phyloP scores from a whole-genome alignment of 1,284 basidiomycete genomes.

The Marasmius oreades region DNA sequence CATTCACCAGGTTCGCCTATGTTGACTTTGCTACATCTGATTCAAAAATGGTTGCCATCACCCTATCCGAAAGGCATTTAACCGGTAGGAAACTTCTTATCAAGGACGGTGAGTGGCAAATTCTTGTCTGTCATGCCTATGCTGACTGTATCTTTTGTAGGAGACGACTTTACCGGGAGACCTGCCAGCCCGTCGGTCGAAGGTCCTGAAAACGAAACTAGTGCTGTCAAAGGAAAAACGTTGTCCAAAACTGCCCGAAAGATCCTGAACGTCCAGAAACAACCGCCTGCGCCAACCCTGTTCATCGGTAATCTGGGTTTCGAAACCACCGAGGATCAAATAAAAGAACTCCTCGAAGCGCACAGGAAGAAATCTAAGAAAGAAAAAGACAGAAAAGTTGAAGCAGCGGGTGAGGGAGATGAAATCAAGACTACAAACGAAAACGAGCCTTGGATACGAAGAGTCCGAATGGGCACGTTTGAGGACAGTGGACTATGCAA shows the following conservation, averaged over 20 bases:
- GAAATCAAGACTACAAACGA: constrained; percentile 24
- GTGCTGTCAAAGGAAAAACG: constrained; percentile 30
- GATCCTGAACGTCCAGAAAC: constrained; percentile 79
- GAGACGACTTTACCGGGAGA: constrained; percentile 69
- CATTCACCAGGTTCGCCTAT: constrained; percentile 80
- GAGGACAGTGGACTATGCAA: constrained; percentile 95
- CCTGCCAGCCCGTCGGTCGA: constrained; percentile 38
- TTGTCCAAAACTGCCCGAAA: constrained; percentile 80
- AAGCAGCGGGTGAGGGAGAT: constrained; percentile 24
- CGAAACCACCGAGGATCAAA: constrained; percentile 75
- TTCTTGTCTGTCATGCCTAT: constrained; percentile 12
- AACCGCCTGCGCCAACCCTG: constrained; percentile 78
- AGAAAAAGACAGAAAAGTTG: constrained; percentile 23
- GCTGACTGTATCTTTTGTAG: constrained; percentile 33
- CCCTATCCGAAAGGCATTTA: constrained; percentile 77
- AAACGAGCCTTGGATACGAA: constrained; percentile 72
- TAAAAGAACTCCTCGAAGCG: constrained; percentile 70
- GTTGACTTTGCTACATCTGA: constrained; percentile 86
- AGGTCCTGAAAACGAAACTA: constrained; percentile 24
- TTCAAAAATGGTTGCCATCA: constrained; percentile 72
- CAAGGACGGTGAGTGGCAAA: constrained; percentile 72
- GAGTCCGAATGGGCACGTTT: constrained; percentile 92
- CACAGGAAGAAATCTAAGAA: constrained; percentile 40
- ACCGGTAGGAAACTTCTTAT: constrained; percentile 89
- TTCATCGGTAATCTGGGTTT: constrained; percentile 91